Percentiles rank a stretch among this genome's conserved stretches.
Evolutionary conservation across 2,329 filamentous ascomycete genomes (phyloP).

Genomic region (Apiospora aurea): DNA sequence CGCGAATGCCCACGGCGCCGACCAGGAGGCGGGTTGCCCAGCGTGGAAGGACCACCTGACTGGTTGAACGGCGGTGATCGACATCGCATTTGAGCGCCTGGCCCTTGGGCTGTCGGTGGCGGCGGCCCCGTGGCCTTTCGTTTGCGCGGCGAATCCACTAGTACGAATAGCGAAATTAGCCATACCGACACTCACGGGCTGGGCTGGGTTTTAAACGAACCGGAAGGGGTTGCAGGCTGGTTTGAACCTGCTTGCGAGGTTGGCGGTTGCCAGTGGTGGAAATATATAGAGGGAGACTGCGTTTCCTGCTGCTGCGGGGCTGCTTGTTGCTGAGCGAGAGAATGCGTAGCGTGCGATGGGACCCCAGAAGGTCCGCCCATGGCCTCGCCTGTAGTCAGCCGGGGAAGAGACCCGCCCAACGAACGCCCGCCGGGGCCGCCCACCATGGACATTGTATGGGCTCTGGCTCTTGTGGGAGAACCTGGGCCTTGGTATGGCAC

Average conservation of each 20-base stretch:
- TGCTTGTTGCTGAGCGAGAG: conserved; percentile 60
- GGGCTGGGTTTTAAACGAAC: conserved; percentile 67
- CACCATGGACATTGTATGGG: conserved; percentile 54
- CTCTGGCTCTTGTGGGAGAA: conserved; percentile 58
- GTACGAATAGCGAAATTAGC: conserved; percentile 54
- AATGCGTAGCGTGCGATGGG: conserved; percentile 51
- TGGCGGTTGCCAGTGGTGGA: conserved; percentile 92
- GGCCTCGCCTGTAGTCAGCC: conserved; percentile 54
- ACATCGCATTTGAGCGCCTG: conserved; percentile 53
- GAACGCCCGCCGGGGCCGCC: conserved; percentile 46
- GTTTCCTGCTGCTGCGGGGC: conserved; percentile 67
- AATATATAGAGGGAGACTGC: conserved; percentile 80
- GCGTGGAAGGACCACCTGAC: conserved; percentile 52
- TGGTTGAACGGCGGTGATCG: conserved; percentile 64
- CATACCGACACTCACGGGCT: conserved; percentile 50
- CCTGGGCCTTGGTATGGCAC: conserved; percentile 51
- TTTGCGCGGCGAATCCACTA: conserved; percentile 82
- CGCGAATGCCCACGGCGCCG: conserved; percentile 68
- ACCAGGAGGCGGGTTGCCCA: conserved; percentile 59
- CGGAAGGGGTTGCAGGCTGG: conserved; percentile 76
- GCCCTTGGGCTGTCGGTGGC: conserved; percentile 51
- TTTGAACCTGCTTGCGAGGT: conserved; percentile 67
- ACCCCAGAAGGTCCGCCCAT: conserved; percentile 44
- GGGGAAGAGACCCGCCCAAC: conserved; percentile 48
- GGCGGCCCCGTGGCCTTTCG: conserved; percentile 74